Percentiles rank a stretch among this genome's conserved stretches.
These are phyloP conservation scores for sorghum (Sorghum bicolor) DNA, from an alignment of 176 grass and related monocot genomes.

Conservation along the genomic window Sorghum_bicolor_NCBIv3 NC_012873.2:65461501-65462000, in stretches of 20 bases:
- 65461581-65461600: background rate
- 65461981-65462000: conserved; percentile 79
- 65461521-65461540: conserved; percentile 14
- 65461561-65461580: conserved; percentile 15
- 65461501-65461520: background rate
- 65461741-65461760: conserved; percentile 75
- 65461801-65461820: conserved; percentile 1
- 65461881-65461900: conserved; percentile 85
- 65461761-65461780: conserved; percentile 31
- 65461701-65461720: conserved; percentile 50
- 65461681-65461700: conserved; percentile 47
- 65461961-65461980: conserved; percentile 45
- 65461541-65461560: conserved; percentile 22
- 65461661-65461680: conserved; percentile 35
- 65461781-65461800: background rate
- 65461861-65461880: conserved; percentile 52
- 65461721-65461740: conserved; percentile 67
- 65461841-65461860: conserved; percentile 32
- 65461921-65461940: conserved; percentile 82
- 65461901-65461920: conserved; percentile 64
- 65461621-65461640: conserved; percentile 32
- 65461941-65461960: conserved; percentile 61
- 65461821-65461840: background rate
- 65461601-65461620: background rate
- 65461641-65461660: conserved; percentile 42